Percentiles rank a stretch among this genome's conserved stretches.
phyloP scores from a whole-genome alignment of 2,329 filamentous ascomycete genomes.

The Apiospora aurea region DNA sequence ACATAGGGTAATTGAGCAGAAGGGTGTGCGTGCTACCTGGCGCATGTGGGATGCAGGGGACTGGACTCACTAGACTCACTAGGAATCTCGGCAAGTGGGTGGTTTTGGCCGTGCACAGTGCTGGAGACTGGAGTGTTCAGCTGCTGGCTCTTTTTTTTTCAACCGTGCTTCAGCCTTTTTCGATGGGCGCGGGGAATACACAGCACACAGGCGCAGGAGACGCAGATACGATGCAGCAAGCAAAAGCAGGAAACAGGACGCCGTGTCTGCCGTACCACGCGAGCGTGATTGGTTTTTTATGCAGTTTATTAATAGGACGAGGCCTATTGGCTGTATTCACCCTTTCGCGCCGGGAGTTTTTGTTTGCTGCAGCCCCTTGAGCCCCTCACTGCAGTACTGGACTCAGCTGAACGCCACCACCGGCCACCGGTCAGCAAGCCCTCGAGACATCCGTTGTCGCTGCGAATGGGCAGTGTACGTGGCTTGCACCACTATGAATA shows the following conservation, averaged over 20 bases:
- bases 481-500: not conserved
- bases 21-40: not conserved
- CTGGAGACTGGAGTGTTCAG: not conserved
- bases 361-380: not conserved
- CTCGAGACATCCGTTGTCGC: not conserved
- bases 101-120: conserved; percentile 10
- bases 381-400: not conserved
- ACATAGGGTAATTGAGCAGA: not conserved
- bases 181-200: not conserved
- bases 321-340: not conserved
- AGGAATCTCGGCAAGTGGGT: not conserved
- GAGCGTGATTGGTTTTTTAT: not conserved
- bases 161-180: conserved; percentile 20
- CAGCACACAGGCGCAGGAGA: not conserved
- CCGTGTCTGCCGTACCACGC: not conserved
- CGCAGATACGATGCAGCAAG: not conserved
- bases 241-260: not conserved
- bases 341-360: not conserved
- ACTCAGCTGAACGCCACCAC: conserved; percentile 11
- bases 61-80: not conserved
- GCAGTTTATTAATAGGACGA: conserved; percentile 7
- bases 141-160: not conserved
- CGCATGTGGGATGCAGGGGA: conserved; percentile 20
- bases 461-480: not conserved
- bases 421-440: conserved; percentile 7